A percentile compares a stretch with the other conserved stretches of the same genome.
Conservation (phyloP, 257 asterid species). For the Solanum peruvianum region DNA sequence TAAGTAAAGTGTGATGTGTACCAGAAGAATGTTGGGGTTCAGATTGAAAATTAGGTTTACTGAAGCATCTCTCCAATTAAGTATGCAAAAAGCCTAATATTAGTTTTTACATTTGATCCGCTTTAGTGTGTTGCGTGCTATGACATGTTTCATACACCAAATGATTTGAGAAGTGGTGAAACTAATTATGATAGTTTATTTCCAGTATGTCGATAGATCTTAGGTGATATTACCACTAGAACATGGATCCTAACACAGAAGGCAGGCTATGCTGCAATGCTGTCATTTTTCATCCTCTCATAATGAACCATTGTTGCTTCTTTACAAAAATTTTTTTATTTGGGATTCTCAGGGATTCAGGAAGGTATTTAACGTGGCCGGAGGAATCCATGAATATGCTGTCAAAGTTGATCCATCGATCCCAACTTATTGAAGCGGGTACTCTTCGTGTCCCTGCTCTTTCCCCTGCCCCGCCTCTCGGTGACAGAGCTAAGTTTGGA, state of each 20-base stretch:
- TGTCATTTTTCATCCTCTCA: background rate
- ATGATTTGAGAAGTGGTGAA: background rate
- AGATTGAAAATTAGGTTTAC: background rate
- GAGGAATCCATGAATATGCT: slow-evolving; percentile 90
- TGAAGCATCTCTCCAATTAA: background rate
- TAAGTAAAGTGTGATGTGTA: background rate
- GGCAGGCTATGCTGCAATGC: background rate
- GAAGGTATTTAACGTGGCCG: slow-evolving; percentile 66
- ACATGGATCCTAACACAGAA: background rate
- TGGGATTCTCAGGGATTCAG: slow-evolving; percentile 62
- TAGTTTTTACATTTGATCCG: background rate
- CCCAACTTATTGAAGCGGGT: slow-evolving; percentile 57
- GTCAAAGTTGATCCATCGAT: slow-evolving; percentile 64
- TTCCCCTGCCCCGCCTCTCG: background rate
- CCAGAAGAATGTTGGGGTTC: background rate
- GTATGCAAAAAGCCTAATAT: background rate
- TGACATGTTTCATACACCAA: background rate
- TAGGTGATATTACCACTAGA: background rate
- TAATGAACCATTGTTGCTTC: background rate
- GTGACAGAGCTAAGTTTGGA: background rate
- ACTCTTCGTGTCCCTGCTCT: background rate
- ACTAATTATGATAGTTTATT: background rate
- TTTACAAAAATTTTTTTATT: background rate
- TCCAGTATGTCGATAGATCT: background rate
- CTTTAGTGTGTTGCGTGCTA: background rate